A percentile compares a stretch with the other conserved stretches of the same genome.
Conservation (phyloP, 176 grass and related monocot genomes). For the Triticum monococcum region DNA sequence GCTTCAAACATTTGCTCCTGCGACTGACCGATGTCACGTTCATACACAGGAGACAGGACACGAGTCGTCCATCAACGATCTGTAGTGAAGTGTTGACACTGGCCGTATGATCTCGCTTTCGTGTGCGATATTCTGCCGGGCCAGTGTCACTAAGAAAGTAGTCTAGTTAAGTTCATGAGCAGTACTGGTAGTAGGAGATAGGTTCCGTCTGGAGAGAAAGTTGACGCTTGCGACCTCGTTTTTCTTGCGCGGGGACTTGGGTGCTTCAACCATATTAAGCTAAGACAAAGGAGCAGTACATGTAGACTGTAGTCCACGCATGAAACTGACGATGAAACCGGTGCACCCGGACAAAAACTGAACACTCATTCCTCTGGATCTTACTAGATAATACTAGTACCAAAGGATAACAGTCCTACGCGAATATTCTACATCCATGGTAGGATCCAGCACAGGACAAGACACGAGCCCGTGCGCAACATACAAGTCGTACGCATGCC, state of each 20-base stretch:
- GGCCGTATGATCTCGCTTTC: not conserved
- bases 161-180: not conserved
- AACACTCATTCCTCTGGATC: not conserved
- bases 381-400: not conserved
- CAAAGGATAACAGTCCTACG: not conserved
- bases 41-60: not conserved
- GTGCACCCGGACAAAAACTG: not conserved
- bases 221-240: not conserved
- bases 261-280: not conserved
- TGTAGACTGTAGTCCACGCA: not conserved
- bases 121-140: not conserved
- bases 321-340: not conserved
- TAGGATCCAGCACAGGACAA: not conserved
- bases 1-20: not conserved
- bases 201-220: not conserved
- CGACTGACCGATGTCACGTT: not conserved
- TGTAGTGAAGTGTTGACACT: not conserved
- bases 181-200: not conserved
- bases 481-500: not conserved
- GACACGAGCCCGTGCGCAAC: not conserved
- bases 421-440: not conserved
- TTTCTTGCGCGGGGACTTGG: not conserved
- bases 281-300: too few relatives aligned
- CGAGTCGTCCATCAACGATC: not conserved
- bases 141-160: too few relatives aligned